Base-by-base conservation (phyloP, 1,139 yeast genomes). In the Nakaseomyces delphensis region DNA sequence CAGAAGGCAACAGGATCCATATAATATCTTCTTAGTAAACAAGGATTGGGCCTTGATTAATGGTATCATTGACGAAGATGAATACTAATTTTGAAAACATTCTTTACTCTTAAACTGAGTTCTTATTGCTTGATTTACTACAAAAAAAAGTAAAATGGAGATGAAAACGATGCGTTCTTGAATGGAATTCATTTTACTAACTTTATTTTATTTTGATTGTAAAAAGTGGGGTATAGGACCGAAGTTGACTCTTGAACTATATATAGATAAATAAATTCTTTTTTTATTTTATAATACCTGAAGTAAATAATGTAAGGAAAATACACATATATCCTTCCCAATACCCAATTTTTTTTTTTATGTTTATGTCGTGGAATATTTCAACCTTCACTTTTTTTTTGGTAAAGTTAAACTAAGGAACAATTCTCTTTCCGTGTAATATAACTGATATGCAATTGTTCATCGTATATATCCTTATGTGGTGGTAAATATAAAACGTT, bases 21-120 rank as follows among this genome's bases (percentile, higher is more conserved):
- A 79, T 8, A 89, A 89, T 10, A 77, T 86, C 7, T 89, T 89
- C 60, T 61, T 85, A 50, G 77, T 85, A 53, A 86, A 91, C 25
- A 73, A 71, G 56, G 73, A 72, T 27, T 87, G 97, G 97, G 77
- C 84, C 14, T 61, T 71, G 18, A 74, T 89, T 63, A 87, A 87
- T 61, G 96, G 96, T 33, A 68, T 86, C 44, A 66, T 81, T 20
- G 53, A 50, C 30, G 19, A 25, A 5, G 21, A 40, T 13, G 48
- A 46, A 29, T 27, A 18, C 23, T 31, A 21, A 20, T 20, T 35
- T 27, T 40, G 29, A 20, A 35, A 36, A 20, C 29, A 28, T 19
- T 29, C 21, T 27, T 15, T 29, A 13, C 16, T 25, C 10, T 14
- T 18, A 16, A 35, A 35, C 27, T 23, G 21, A 21, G 20, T 35